These are phyloP conservation scores for Phytophthora sp. DNA, from an alignment of 352 stramenopile genomes.

Conservation along the genomic window DNA sequence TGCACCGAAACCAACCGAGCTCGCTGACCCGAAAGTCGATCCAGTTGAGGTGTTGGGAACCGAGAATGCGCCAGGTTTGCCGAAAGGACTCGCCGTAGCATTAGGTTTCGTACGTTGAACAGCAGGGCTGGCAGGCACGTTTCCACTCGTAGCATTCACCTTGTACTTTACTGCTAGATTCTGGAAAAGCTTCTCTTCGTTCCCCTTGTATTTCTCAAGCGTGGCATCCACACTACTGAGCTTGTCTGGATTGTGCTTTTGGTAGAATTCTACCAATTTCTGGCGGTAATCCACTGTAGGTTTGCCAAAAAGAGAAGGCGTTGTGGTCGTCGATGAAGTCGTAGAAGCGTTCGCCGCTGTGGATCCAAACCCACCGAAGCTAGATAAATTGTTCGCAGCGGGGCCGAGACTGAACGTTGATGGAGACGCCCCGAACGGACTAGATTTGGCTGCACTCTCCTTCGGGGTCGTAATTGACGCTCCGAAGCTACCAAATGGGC, in stretches of 20 bases:
- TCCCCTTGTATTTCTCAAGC: conserved; percentile 90
- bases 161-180: conserved; percentile 82
- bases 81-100: conserved; percentile 66
- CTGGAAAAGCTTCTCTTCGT: conserved; percentile 81
- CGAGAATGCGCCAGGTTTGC: conserved; percentile 58
- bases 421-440: conserved; percentile 31
- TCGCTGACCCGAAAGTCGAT: conserved; percentile 49
- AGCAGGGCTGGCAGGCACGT: conserved; percentile 39
- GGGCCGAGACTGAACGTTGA: conserved; percentile 38
- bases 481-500: conserved; percentile 29
- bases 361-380: conserved; percentile 35
- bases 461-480: conserved; percentile 24
- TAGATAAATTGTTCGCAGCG: conserved; percentile 31
- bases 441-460: conserved; percentile 17
- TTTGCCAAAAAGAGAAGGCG: conserved; percentile 48
- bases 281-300: conserved; percentile 62
- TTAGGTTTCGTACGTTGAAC: conserved; percentile 46
- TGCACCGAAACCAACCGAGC: conserved; percentile 50
- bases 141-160: conserved; percentile 30
- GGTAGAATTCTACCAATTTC: conserved; percentile 90
- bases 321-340: conserved; percentile 8
- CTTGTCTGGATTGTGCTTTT: conserved; percentile 91
- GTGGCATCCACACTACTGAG: conserved; percentile 87
- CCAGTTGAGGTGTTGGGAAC: conserved; percentile 19
- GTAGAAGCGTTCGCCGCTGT: conserved; percentile 20